Base-by-base conservation (phyloP, 2,329 filamentous ascomycete species). In the Diaporthe sp. region DNA sequence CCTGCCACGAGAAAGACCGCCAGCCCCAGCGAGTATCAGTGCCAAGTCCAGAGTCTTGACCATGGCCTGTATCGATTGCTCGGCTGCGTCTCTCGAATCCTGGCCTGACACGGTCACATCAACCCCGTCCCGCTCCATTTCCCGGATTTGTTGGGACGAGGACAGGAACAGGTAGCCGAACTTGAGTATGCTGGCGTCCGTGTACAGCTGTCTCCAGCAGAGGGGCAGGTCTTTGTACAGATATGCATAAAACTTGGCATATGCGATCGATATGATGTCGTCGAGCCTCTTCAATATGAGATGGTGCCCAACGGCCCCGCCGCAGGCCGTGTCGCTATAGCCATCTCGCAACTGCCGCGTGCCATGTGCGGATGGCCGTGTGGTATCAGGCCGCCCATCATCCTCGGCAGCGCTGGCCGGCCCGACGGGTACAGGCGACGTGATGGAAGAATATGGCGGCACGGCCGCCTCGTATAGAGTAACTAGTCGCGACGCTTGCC, bases 31-130 rank as follows among this genome's bases (percentile, higher is more conserved):
- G 72, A 95, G 89, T 61, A 98, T 94, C 60, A 97, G 84, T 0
- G 94, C 92, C 82, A 92, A 91, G 80, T 98, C 96, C 2, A 98
- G 87, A 1, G 88, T 84, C 72, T 88, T 88, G 46, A 98, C 89
- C 2, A 94, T 86, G 2, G 87, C 82, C 46, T 90, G 87, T 5
- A 95, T 65, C n/a, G 61, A 81, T 83, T 46, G 79, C 77, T 53
- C 79, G 51, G 44, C 77, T 70, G 19, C 13, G 13, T 49, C 42
- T 28, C 31, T 37, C 37, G 39, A 44, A 17, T 75, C 51, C 28
- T 76, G 25, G 10, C 10, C 12, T 25, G 61, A 34, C 39, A 13
- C n/a, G 42, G 73, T 22, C 31, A 58, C 73, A 58, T 60, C 25
- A 57, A 28, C 31, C 44, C 39, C 55, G 51, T 53, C 28, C 55